Base-by-base conservation (phyloP, 805 yeast species). In the Yueomyces sinensis region DNA sequence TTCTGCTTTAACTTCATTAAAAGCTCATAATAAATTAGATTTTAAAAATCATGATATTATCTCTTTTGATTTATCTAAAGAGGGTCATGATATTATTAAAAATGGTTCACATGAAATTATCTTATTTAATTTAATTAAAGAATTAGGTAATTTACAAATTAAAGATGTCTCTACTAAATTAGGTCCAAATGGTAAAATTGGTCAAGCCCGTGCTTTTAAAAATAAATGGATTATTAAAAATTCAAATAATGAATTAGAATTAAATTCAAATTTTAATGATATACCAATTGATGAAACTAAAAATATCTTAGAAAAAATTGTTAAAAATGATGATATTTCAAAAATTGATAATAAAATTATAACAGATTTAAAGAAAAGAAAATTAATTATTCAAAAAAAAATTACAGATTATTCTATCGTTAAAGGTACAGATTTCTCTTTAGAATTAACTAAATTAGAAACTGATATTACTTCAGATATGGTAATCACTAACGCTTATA, bases 121-220 rank as follows among this genome's bases (percentile, higher is more conserved):
- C 46, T 67, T 91, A 32, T 69, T 83, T 42, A 82, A 77, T 54
- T 84, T 91, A 31, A 65, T 81, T 36, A 70, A 74, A 47, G 65
- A 78, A 32, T 59, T 87, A 33, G 94, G 81, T 37, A 86, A 89
- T 27, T 68, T 91, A 49, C 82, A 81, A 52, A 76, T 91, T 47
- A 57, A 55, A 38, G 96, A 89, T 35, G 82, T 81, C 35, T 62
- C 62, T 33, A 55, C 75, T 37, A 70, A 78, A 44, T 65, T 89
- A 61, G 96, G 96, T 37, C 64, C 74, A 34, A 74, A 74, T 39
- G 97, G 96, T 42, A 77, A 78, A 47, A 70, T 89, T 43, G 99
- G 98, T 42, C 98, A 91, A 64, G 94, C 94, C 47, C 77, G 87
- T 51, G 99, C 97, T 14, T 93, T 91, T 72, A 89, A 86, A 61